Evolutionary conservation across 1,284 basidiomycete genomes (phyloP), one percentile per base, ranked within the genome.

Genomic region (Ustilago shanxiensis): DNA sequence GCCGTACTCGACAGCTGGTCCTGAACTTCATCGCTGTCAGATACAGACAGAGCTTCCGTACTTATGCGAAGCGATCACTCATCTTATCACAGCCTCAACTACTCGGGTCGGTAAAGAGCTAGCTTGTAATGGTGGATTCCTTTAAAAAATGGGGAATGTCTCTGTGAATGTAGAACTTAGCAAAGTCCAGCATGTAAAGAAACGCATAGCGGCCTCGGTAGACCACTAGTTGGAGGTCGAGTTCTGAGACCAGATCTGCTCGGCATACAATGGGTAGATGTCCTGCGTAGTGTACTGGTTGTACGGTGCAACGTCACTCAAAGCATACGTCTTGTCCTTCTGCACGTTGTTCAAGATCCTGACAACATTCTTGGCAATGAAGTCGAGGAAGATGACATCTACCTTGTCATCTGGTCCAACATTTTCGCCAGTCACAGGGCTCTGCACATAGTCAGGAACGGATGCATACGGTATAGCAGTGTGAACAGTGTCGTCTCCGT

Each of bases 231-330:
- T 37, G 10, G 22, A 28, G 14, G 69, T 72, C 2, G 45, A 3
- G 51, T 72, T 72, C 18, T 57, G 60, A 11, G 55, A 49, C 81
- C 81, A 83, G 11, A 68, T 66, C 56, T 67, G 64, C 58, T 81
- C 51, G 14, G 81, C 82, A 44, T 81, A 85, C 0, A 74, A 55
- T 16, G 79, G 79, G 58, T 84, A 85, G 51, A 85, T 74, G 50
- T 82, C 80, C 69, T 84, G 81, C 6, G 80, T 84, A 5, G 82
- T 82, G 41, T 82, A 66, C 44, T 63, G 59, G 67, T 79, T 81
- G 76, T 82, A 85, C 2, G 64, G 49, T 1, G 53, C 35, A 13
- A 72, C 79, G 22, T 83, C 72, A 29, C n/a, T 37, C 16, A 47
- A 41, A 18, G 75, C 52, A 67, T 84, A 85, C 0, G 2, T 59